Percentiles rank a stretch among this genome's conserved stretches.
Evolutionary conservation across 2,329 filamentous ascomycete species (phyloP).

Genomic region (Tolypocladium ovalisporum): DNA sequence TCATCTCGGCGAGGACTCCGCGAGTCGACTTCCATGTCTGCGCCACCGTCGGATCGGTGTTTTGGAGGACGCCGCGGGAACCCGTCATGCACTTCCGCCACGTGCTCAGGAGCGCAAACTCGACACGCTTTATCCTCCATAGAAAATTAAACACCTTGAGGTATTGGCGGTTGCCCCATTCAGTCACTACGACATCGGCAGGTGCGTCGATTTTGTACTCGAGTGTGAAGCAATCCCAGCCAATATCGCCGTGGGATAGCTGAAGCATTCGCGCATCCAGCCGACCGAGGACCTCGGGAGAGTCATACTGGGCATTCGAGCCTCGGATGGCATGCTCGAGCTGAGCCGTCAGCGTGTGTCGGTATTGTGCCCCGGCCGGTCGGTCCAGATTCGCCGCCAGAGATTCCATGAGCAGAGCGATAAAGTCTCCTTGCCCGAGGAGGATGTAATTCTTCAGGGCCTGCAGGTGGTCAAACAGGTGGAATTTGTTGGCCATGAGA

Average conservation of each 20-base stretch:
- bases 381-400: conserved; percentile 85
- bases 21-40: conserved; percentile 84
- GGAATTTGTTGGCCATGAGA: conserved; percentile 92
- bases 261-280: conserved; percentile 98
- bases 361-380: conserved; percentile 91
- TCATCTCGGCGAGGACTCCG: conserved; percentile 90
- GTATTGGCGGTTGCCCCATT: conserved; percentile 91
- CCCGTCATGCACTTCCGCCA: conserved; percentile 97
- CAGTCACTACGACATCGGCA: conserved; percentile 92
- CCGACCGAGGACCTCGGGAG: conserved; percentile 77
- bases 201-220: conserved; percentile 98
- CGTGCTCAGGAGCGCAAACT: conserved; percentile 81
- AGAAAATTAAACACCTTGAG: conserved; percentile 99
- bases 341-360: conserved; percentile 94
- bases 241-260: conserved; percentile 90
- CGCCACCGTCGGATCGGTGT: conserved; percentile 55
- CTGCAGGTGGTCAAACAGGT: conserved; percentile 81
- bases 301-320: conserved; percentile 94
- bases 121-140: conserved; percentile 95
- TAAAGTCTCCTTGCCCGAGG: conserved; percentile 93
- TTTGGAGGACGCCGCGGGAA: conserved; percentile 77
- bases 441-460: conserved; percentile 92
- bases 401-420: conserved; percentile 93
- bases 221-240: conserved; percentile 97
- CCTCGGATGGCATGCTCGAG: conserved; percentile 94